phyloP scores from a whole-genome alignment of 2,329 filamentous ascomycete species.

The Cytospora paraplurivora region DNA sequence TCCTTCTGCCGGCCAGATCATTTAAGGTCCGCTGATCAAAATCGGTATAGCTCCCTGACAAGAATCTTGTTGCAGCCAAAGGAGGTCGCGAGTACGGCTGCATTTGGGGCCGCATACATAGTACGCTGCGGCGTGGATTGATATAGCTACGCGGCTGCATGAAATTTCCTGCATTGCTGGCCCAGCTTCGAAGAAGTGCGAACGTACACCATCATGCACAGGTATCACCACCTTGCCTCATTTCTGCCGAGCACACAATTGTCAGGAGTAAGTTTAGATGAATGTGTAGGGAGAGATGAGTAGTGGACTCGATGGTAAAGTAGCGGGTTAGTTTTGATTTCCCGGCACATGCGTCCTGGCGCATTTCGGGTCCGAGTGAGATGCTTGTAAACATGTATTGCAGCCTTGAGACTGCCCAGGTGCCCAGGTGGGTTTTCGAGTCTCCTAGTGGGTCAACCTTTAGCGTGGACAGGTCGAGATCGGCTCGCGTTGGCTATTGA shows the following conservation, averaged over 20 bases:
- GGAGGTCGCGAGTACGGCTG: neutral
- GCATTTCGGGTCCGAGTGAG: conserved; percentile 1
- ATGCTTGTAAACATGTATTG: neutral
- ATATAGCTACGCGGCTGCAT: neutral
- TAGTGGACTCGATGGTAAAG: neutral
- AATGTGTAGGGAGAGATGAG: neutral
- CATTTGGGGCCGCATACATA: neutral
- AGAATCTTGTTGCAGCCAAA: neutral
- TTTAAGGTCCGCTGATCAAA: neutral
- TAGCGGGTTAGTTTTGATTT: neutral
- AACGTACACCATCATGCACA: neutral
- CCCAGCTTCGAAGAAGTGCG: neutral
- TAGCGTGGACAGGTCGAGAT: neutral
- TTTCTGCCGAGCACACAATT: neutral
- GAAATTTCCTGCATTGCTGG: neutral
- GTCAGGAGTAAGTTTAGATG: neutral
- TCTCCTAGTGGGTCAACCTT: neutral
- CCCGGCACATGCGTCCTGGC: neutral
- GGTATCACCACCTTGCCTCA: neutral
- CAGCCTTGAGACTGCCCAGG: neutral
- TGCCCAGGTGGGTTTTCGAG: neutral
- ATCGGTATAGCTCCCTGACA: neutral
- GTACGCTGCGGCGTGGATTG: conserved; percentile 3
- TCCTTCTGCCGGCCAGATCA: neutral
- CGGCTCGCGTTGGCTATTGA: neutral